Evolutionary conservation across 441 rosid species (phyloP).

Genomic region (Corymbia citriodora): DNA sequence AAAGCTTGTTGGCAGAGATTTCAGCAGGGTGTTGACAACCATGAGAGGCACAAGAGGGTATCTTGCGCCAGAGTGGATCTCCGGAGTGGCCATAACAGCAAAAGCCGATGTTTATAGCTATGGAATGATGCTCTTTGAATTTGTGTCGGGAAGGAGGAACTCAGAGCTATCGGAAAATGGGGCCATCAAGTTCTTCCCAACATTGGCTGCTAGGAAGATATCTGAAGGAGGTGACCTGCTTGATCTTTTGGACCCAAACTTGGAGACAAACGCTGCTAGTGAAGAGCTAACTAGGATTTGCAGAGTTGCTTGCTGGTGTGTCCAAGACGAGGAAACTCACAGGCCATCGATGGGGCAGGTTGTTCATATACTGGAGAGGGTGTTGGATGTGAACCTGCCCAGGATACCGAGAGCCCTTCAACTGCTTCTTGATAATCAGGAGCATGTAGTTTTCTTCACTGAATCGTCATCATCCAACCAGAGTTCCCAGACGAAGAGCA

Average conservation of each 20-base stretch:
- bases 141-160: not conserved
- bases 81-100: not conserved
- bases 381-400: not conserved
- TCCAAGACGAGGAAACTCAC: not conserved
- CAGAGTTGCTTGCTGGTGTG: slow-evolving; percentile 1
- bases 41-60: slow-evolving; percentile 4
- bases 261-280: not conserved
- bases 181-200: not conserved
- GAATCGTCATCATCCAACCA: slow-evolving; percentile 36
- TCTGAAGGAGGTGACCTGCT: not conserved
- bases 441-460: slow-evolving; percentile 44
- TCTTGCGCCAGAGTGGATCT: not conserved
- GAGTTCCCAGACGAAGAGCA: slow-evolving; percentile 16
- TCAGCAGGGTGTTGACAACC: not conserved
- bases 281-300: not conserved
- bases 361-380: not conserved
- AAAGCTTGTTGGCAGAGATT: not conserved
- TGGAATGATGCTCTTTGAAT: not conserved
- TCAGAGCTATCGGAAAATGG: not conserved
- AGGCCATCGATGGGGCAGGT: slow-evolving; percentile 1
- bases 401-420: not conserved
- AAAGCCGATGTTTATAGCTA: slow-evolving; percentile 7
- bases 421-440: not conserved
- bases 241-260: not conserved
- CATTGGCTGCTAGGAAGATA: not conserved